Conservation (phyloP, 768 basidiomycete genomes). For the Calocybe indica region DNA sequence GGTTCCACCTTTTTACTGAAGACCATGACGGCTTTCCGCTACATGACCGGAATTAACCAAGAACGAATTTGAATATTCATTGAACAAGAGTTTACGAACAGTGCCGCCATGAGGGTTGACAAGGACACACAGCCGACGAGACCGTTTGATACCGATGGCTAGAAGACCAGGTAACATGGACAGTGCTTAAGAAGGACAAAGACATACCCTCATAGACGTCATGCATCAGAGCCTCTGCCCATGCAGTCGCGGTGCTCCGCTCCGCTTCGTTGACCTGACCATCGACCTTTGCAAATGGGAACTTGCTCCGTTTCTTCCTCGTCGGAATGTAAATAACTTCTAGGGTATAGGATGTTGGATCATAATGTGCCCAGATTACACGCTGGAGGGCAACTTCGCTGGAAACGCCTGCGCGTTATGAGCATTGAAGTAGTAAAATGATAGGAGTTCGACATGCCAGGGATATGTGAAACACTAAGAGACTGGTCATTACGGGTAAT, state of each 20-base stretch:
- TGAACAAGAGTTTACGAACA: conserved; percentile 32
- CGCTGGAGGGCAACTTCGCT: conserved; percentile 36
- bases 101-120: conserved; percentile 80
- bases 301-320: conserved; percentile 30
- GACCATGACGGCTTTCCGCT: conserved; percentile 58
- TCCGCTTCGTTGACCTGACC: conserved; percentile 35
- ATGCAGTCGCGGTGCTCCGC: conserved; percentile 31
- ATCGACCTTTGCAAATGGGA: conserved; percentile 34
- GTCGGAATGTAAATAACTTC: conserved; percentile 48
- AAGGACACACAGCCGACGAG: conserved; percentile 57
- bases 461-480: no score
- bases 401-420: conserved; percentile 7
- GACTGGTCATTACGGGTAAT: no score
- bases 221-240: conserved; percentile 50
- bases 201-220: conserved; percentile 57
- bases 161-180: neutral
- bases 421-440: no score
- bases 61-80: neutral
- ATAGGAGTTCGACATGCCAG: no score
- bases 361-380: conserved; percentile 47
- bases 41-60: conserved; percentile 2
- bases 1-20: conserved; percentile 63
- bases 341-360: conserved; percentile 25
- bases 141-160: conserved; percentile 45
- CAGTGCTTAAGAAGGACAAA: neutral